phyloP scores from a whole-genome alignment of 495 filamentous ascomycete species.

The Podospora tetraspora region DNA sequence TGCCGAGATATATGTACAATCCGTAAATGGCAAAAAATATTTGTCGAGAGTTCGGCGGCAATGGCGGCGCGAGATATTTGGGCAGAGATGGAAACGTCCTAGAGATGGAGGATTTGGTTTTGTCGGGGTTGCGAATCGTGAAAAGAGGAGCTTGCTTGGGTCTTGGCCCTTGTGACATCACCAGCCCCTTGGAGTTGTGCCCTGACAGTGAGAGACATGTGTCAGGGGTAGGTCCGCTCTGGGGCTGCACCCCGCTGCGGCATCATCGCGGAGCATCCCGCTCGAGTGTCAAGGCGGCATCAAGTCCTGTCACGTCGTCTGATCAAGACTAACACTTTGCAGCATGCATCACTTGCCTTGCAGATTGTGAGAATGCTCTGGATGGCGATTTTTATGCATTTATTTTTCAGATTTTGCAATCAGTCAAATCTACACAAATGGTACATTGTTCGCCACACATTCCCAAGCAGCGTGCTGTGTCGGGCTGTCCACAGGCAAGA shows the following conservation, averaged over 20 bases:
- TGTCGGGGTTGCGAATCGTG: background rate
- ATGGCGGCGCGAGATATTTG: background rate
- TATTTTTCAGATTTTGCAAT: background rate
- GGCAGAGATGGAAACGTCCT: background rate
- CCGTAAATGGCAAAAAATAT: background rate
- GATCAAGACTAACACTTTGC: background rate
- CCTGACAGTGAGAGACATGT: constrained; percentile 5
- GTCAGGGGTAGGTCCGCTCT: background rate
- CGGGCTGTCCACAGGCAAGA: background rate
- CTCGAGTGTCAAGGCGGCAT: too few relatives aligned
- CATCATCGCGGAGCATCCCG: background rate
- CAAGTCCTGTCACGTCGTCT: background rate
- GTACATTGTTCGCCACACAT: background rate
- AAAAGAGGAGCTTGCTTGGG: background rate
- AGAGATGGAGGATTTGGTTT: background rate
- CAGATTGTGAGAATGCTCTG: background rate
- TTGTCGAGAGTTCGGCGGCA: background rate
- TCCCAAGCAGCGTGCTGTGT: background rate
- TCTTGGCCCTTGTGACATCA: constrained; percentile 21
- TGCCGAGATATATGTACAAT: background rate
- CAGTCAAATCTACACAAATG: background rate
- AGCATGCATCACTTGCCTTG: background rate
- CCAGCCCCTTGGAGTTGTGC: background rate
- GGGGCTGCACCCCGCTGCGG: background rate
- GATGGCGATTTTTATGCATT: background rate